Evolutionary conservation across 2,329 filamentous ascomycete species (phyloP).

Genomic region (Knufia petricola): DNA sequence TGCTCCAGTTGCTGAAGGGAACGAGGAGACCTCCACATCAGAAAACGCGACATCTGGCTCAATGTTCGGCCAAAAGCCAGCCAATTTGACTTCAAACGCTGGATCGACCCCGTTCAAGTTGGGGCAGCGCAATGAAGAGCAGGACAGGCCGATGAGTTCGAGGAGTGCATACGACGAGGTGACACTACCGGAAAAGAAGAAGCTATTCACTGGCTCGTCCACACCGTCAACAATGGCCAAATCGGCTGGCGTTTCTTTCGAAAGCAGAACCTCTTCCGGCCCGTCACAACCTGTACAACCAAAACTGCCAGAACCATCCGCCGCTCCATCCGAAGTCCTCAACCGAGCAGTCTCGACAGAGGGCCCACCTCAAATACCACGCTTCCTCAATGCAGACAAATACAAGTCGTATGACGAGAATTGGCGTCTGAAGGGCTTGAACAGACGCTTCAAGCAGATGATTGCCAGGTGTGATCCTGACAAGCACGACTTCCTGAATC

Average conservation of each 20-base stretch:
- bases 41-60: not conserved
- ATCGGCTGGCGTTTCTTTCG: not conserved
- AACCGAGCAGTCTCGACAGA: slow-evolving; percentile 20
- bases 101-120: slow-evolving; percentile 6
- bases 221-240: not conserved
- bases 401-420: slow-evolving; percentile 21
- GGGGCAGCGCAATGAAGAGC: not conserved
- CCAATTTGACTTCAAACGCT: slow-evolving; percentile 2
- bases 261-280: not conserved
- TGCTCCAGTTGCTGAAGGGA: slow-evolving; percentile 9
- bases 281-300: not conserved
- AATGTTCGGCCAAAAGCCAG: slow-evolving; percentile 1
- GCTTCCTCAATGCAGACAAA: slow-evolving; percentile 16
- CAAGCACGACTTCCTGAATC: slow-evolving; percentile 28
- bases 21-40: not conserved
- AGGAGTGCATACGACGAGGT: not conserved
- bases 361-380: slow-evolving; percentile 16
- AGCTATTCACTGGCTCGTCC: slow-evolving; percentile 1
- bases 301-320: not conserved
- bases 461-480: slow-evolving; percentile 27
- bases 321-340: slow-evolving; percentile 4
- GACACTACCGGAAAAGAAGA: slow-evolving; percentile 6
- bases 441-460: slow-evolving; percentile 28
- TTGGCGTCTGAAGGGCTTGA: slow-evolving; percentile 28
- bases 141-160: slow-evolving; percentile 7